A percentile compares a stretch with the other conserved stretches of the same genome.
These are phyloP conservation scores for Xylariaceae sp. DNA, from an alignment of 2,329 filamentous ascomycete species.

Conservation along the genomic window DNA sequence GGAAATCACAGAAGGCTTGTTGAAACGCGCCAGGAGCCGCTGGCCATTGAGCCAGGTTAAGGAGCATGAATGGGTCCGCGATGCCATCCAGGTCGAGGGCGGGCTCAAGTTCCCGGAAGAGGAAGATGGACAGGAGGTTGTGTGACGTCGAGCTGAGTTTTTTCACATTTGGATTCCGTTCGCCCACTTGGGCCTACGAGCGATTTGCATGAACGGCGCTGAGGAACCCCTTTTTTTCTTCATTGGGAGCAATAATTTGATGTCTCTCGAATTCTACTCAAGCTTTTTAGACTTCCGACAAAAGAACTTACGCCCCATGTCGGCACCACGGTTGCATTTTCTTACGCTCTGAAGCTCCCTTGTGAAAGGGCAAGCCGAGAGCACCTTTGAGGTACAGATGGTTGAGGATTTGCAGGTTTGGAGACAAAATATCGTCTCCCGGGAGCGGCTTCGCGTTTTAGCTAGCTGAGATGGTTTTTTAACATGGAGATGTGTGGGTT, in stretches of 20 bases:
- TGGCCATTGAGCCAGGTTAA: constrained; percentile 71
- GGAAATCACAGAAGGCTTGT: constrained; percentile 73
- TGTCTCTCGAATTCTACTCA: too few relatives aligned
- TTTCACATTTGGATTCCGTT: not conserved
- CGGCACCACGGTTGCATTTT: too few relatives aligned
- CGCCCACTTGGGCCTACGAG: not conserved
- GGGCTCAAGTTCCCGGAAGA: constrained; percentile 57
- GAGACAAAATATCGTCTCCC: too few relatives aligned
- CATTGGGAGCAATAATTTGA: constrained; percentile 1
- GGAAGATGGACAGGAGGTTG: constrained; percentile 50
- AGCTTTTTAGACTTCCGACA: too few relatives aligned
- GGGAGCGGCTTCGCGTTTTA: too few relatives aligned
- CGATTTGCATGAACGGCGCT: not conserved
- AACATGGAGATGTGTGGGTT: too few relatives aligned
- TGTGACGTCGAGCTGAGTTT: constrained; percentile 23
- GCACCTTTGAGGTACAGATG: too few relatives aligned
- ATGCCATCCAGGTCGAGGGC: constrained; percentile 63
- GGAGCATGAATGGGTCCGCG: constrained; percentile 67
- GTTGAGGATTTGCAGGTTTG: too few relatives aligned
- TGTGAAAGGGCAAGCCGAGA: too few relatives aligned
- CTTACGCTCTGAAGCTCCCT: too few relatives aligned
- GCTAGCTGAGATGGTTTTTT: too few relatives aligned
- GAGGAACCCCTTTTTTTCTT: not conserved
- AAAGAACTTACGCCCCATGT: too few relatives aligned
- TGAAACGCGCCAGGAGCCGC: constrained; percentile 76